Base-by-base conservation (phyloP, 805 yeast genomes). In the Wickerhamomyces xylosicus region DNA sequence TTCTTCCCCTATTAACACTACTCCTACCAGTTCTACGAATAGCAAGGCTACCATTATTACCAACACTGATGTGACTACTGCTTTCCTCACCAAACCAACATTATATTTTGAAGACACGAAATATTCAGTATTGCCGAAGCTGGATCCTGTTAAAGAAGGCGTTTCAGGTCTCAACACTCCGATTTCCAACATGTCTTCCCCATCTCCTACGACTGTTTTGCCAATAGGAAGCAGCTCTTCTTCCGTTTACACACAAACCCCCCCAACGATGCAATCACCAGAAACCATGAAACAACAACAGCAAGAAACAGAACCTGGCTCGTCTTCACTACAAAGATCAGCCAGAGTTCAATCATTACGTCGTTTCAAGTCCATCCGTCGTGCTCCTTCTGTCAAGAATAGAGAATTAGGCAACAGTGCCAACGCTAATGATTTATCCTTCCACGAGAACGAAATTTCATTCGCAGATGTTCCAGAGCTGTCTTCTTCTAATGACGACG, bases 391-490 rank as follows among this genome's bases (percentile, higher is more conserved):
- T 11, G 29, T 7, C 10, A 21, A 7, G 25, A 10, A 21, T 21
- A 21, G 25, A 7, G 25, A 10, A 7, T 10, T 21, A 7, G 25
- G 25, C 25, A 21, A 10, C 6, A 21, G 10, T n/a, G n/a, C n/a
- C n/a, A n/a, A n/a, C n/a, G n/a, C n/a, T n/a, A n/a, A 21, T 9
- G 29, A 25, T 25, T 13, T 13, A 5, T 25, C 29, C 9, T 84
- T 83, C 59, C 69, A 67, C 35, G 95, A 86, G 46, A 84, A 83
- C 49, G 71, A 67, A 3, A 71, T 86, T 25, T 72, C 77, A 2
- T 89, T 89, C 62, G 82, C 73, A n/a, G 78, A 72, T 44, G 89
- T 79, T 0, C 92, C 95, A 0, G 63, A 52, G 4, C 59, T 73
- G 33, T 59, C 57, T 44, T 58, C 40, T 48, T 62, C 53, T 10